Evolutionary conservation across 441 rosid genomes (phyloP), one percentile per base, ranked within the genome.

Genomic region (Erysimum cheiri): DNA sequence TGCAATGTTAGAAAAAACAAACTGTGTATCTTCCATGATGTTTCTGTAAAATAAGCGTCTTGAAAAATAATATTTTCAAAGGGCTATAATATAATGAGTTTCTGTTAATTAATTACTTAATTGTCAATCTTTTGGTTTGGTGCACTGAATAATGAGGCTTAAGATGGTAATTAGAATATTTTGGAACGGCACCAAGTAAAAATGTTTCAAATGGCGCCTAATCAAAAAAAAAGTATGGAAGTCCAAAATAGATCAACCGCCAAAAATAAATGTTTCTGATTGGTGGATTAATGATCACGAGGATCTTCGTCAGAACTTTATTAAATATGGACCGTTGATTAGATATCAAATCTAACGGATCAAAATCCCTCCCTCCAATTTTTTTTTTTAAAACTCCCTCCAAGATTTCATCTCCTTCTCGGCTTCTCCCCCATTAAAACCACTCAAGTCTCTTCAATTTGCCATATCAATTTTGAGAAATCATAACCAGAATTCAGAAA

Each of bases 261-360:
- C 7, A 31, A 62, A 61, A 62, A 3, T 1, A 46, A 17, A 46
- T 5, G 12, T 6, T 31, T 46, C 3, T 32, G 17, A 62, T 62
- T 62, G 67, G 67, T 32, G 41, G 31, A 62, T n/a, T 32, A 31
- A 17, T 44, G 10, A 17, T 62, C 55, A 46, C 67, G 41, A 47
- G 12, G 67, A 62, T 11, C 41, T 26, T 31, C 40, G 37, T 31
- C 40, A 61, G 8, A 6, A 4, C 8, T 0, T 7, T 12, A 33
- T 47, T 35, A 8, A 63, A 47, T 47, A 11, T 63, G 13, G 33
- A 64, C 55, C 54, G 67, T 62, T 11, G 67, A 62, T 32, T 32
- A 11, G 4, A 47, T 8, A 28, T 35, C 36, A 28, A 28, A 65
- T 65, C 60, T 26, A 28, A 6, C 29, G 37, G 57, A 47, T 64